A percentile compares a stretch with the other conserved stretches of the same genome.
Conservation (phyloP, 495 filamentous ascomycete genomes). For the Penicillium goetzii region DNA sequence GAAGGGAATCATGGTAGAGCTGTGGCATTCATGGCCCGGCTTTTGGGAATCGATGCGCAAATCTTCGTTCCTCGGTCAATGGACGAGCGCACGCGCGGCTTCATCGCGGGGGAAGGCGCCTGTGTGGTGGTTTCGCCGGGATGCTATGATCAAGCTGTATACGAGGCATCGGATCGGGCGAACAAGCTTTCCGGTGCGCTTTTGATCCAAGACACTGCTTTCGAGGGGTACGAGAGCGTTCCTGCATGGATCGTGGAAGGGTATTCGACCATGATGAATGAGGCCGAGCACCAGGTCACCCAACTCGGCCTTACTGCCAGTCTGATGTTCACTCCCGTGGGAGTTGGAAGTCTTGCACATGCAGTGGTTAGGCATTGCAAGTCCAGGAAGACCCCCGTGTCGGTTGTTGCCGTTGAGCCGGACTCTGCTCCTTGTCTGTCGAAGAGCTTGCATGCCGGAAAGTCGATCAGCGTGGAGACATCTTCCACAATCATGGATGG, state of each 20-base stretch:
- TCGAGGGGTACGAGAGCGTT: constrained; percentile 63
- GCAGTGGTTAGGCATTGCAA: constrained; percentile 64
- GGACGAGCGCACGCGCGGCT: constrained; percentile 50
- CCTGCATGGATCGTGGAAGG: constrained; percentile 75
- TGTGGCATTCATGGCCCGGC: constrained; percentile 63
- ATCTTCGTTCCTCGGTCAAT: constrained; percentile 63
- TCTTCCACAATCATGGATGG: constrained; percentile 66
- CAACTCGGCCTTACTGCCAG: constrained; percentile 34
- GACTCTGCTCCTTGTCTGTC: constrained; percentile 64
- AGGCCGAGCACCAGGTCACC: constrained; percentile 59
- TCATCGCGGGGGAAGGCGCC: constrained; percentile 63
- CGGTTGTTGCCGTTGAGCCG: constrained; percentile 64
- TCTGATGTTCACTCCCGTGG: constrained; percentile 60
- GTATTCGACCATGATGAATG: constrained; percentile 68
- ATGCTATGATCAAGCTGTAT: constrained; percentile 64
- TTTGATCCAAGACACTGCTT: constrained; percentile 69
- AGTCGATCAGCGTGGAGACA: constrained; percentile 49
- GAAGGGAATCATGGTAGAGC: constrained; percentile 77
- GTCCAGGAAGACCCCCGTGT: constrained; percentile 30
- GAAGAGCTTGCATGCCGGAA: constrained; percentile 50
- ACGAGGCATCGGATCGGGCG: constrained; percentile 43
- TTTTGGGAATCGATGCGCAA: constrained; percentile 51
- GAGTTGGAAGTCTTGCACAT: constrained; percentile 68
- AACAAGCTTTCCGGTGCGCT: constrained; percentile 39
- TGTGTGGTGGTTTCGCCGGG: constrained; percentile 54